phyloP scores from a whole-genome alignment of 345 rosid species.

The Populus pruinosa region DNA sequence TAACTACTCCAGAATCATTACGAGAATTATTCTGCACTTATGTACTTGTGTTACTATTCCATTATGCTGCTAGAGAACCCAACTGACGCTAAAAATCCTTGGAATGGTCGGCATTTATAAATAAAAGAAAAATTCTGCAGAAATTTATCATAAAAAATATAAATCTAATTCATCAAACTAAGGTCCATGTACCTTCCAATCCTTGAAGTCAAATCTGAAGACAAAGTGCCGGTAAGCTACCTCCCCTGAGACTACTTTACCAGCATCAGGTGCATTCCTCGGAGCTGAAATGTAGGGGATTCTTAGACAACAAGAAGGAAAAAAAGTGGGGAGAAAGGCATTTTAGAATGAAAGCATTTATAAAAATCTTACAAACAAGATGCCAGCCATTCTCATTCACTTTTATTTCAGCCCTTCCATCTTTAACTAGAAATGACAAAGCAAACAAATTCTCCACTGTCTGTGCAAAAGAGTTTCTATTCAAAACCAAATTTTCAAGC shows the following conservation, averaged over 20 bases:
- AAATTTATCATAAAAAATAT: not conserved
- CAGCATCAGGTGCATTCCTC: constrained; percentile 41
- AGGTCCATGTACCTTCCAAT: constrained; percentile 39
- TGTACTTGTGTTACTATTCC: not conserved
- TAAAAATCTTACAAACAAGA: constrained; percentile 38
- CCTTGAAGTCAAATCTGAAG: constrained; percentile 45
- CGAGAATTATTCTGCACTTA: not conserved
- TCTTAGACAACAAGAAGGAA: not conserved
- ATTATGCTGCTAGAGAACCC: not conserved
- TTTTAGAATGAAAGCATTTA: not conserved
- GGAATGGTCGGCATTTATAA: not conserved
- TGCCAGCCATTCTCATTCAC: constrained; percentile 36
- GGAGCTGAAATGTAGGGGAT: constrained; percentile 26
- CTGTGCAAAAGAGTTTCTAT: constrained; percentile 45
- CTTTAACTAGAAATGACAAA: constrained; percentile 48
- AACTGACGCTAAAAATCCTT: not conserved
- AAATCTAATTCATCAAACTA: not conserved
- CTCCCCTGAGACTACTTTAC: constrained; percentile 27
- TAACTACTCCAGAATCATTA: not conserved
- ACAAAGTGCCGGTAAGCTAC: constrained; percentile 39
- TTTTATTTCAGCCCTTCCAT: constrained; percentile 41
- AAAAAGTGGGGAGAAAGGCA: not conserved
- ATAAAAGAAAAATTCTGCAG: not conserved
- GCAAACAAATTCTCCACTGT: constrained; percentile 54
- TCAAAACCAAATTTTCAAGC: constrained; percentile 39